These are phyloP conservation scores for Cymodocea nodosa DNA, from an alignment of 116 monocot species.

Conservation along the genomic window DNA sequence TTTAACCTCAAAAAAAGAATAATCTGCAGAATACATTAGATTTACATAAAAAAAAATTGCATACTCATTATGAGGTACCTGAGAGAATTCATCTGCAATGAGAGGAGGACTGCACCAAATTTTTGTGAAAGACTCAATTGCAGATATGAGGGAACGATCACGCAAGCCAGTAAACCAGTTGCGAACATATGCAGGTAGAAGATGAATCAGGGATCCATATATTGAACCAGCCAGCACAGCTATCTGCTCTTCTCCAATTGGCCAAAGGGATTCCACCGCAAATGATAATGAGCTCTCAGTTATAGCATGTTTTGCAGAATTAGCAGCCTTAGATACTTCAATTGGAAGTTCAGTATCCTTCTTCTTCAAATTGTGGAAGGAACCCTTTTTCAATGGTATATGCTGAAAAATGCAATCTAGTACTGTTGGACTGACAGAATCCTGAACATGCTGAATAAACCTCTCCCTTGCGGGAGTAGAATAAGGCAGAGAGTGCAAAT, in stretches of 20 bases:
- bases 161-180: conserved; percentile 83
- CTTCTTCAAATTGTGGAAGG: conserved; percentile 33
- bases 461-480: conserved; percentile 55
- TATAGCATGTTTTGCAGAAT: conserved; percentile 58
- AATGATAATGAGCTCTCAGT: conserved; percentile 31
- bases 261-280: conserved; percentile 68
- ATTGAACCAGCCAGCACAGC: conserved; percentile 78
- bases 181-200: conserved; percentile 88
- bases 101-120: conserved; percentile 90
- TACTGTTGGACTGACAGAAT: conserved; percentile 58
- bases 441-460: conserved; percentile 61
- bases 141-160: conserved; percentile 63
- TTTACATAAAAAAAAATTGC: background rate
- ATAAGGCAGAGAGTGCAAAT: conserved; percentile 55
- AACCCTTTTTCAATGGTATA: conserved; percentile 48
- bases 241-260: conserved; percentile 54
- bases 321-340: conserved; percentile 61
- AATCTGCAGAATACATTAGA: background rate
- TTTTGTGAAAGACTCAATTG: conserved; percentile 81
- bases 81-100: conserved; percentile 72
- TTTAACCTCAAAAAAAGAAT: background rate
- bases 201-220: conserved; percentile 84
- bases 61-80: conserved; percentile 29
- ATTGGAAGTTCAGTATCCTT: conserved; percentile 50
- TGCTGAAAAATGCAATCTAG: conserved; percentile 83